These are phyloP conservation scores for Trapa incisa DNA, from an alignment of 345 rosid species.

Conservation along the genomic window DNA sequence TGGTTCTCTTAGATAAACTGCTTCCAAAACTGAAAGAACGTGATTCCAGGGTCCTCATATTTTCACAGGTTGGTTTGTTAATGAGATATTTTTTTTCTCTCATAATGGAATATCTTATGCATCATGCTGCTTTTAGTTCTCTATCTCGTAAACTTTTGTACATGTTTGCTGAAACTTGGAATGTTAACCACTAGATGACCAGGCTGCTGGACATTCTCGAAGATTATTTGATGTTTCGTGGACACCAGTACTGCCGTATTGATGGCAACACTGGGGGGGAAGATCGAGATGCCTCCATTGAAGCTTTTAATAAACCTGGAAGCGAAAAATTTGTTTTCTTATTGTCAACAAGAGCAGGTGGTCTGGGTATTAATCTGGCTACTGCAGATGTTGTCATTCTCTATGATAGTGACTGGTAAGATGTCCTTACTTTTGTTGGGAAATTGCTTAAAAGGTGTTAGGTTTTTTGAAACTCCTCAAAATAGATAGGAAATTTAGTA, in stretches of 20 bases:
- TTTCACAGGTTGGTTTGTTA: conserved; percentile 69
- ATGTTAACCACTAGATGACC: conserved; percentile 53
- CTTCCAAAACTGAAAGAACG: conserved; percentile 96
- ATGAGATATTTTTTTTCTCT: neutral
- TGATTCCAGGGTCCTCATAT: conserved; percentile 93
- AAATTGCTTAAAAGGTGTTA: no score
- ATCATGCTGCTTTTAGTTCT: neutral
- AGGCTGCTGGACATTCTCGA: conserved; percentile 97
- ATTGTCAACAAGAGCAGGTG: conserved; percentile 98
- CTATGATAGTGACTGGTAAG: conserved; percentile 97
- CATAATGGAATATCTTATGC: neutral
- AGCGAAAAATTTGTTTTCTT: conserved; percentile 94
- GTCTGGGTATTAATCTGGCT: conserved; percentile 98
- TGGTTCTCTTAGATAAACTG: conserved; percentile 95
- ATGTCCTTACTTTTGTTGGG: neutral
- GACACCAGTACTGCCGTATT: conserved; percentile 86
- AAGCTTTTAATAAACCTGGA: conserved; percentile 86
- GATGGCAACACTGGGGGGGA: conserved; percentile 99
- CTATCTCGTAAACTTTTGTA: no score
- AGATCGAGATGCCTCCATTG: conserved; percentile 98
- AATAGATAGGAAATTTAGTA: no score
- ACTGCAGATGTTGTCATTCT: conserved; percentile 99
- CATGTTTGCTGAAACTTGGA: no score
- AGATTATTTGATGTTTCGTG: conserved; percentile 86
- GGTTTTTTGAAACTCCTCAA: no score